These are phyloP conservation scores for Thelephora ganbajun DNA, from an alignment of 768 basidiomycete genomes.

Conservation along the genomic window DNA sequence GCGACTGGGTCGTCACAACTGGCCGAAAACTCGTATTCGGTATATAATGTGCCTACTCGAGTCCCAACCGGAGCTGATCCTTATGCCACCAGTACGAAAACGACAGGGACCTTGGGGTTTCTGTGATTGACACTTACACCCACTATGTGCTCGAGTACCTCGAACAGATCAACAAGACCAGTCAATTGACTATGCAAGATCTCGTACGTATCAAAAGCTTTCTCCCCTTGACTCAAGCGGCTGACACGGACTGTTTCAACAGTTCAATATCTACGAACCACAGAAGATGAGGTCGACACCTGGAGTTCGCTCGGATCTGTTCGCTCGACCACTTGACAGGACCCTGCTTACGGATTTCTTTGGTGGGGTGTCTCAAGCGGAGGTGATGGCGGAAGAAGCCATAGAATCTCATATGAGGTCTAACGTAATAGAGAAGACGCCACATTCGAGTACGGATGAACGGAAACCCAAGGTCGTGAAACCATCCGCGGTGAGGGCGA, in stretches of 20 bases:
- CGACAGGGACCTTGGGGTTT: constrained; percentile 88
- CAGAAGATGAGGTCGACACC: constrained; percentile 69
- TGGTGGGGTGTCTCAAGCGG: constrained; percentile 73
- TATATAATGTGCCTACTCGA: constrained; percentile 21
- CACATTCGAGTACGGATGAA: background rate
- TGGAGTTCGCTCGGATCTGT: constrained; percentile 82
- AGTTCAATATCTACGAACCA: constrained; percentile 77
- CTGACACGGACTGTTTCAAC: background rate
- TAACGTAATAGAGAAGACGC: background rate
- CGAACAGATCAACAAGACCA: constrained; percentile 88
- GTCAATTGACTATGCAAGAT: constrained; percentile 64
- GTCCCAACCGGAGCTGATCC: background rate
- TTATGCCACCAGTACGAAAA: constrained; percentile 57
- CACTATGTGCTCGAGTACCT: constrained; percentile 86
- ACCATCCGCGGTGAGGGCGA: background rate
- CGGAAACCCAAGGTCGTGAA: background rate
- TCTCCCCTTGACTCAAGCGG: background rate
- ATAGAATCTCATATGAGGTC: background rate
- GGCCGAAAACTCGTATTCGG: constrained; percentile 89
- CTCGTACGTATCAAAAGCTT: constrained; percentile 38
- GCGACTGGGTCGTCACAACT: constrained; percentile 80
- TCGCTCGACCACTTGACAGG: constrained; percentile 46
- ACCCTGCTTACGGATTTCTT: constrained; percentile 55
- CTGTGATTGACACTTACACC: constrained; percentile 91
- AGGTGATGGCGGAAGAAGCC: constrained; percentile 26